These are phyloP conservation scores for Cornus florida DNA, from an alignment of 148 eudicot genomes.

Conservation along the genomic window DNA sequence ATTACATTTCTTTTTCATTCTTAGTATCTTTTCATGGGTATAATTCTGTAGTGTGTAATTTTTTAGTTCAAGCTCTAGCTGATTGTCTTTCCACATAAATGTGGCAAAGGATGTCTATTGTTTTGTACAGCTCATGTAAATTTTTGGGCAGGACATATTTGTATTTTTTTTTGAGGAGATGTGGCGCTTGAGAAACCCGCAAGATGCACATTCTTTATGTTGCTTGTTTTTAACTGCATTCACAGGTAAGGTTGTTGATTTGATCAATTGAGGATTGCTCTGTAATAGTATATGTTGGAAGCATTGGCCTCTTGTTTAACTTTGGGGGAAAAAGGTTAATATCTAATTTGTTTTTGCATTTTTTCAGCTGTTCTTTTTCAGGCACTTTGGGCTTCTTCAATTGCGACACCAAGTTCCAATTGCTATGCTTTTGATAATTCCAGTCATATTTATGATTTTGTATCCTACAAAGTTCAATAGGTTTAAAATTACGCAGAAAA, in stretches of 20 bases:
- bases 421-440: constrained; percentile 88
- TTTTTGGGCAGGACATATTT: background rate
- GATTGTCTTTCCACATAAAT: no score
- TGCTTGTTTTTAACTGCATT: constrained; percentile 1
- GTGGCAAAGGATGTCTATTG: background rate
- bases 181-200: constrained; percentile 5
- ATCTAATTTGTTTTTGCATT: background rate
- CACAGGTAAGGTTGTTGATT: background rate
- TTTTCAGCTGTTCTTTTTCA: constrained; percentile 48
- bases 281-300: no score
- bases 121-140: background rate
- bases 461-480: constrained; percentile 48
- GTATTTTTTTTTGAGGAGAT: background rate
- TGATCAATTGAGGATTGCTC: background rate
- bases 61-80: background rate
- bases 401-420: constrained; percentile 63
- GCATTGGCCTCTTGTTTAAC: background rate
- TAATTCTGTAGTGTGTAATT: background rate
- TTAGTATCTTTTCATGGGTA: no score
- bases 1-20: no score
- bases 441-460: constrained; percentile 83
- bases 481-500: background rate
- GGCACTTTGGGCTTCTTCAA: constrained; percentile 49
- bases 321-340: background rate
- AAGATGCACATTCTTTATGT: background rate